A percentile compares a stretch with the other conserved stretches of the same genome.
phyloP scores from a whole-genome alignment of 2,329 filamentous ascomycete genomes.

The Aspergillus fischeri region DNA sequence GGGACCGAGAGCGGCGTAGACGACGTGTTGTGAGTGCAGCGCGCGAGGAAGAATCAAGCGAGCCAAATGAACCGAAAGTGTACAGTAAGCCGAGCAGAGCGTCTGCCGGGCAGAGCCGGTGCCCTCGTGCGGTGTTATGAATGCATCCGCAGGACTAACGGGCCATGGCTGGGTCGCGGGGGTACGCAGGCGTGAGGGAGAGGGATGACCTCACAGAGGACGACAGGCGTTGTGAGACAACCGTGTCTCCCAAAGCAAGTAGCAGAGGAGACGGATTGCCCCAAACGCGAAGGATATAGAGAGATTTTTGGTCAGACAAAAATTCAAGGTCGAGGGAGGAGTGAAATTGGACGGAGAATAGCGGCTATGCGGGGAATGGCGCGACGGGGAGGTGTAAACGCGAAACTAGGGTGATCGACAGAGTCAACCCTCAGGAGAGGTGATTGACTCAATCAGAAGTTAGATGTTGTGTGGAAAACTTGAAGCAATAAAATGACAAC shows the following conservation, averaged over 20 bases:
- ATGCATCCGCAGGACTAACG: slow-evolving; percentile 40
- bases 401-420: slow-evolving; percentile 26
- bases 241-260: not conserved
- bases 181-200: slow-evolving; percentile 6
- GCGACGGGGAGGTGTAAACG: slow-evolving; percentile 21
- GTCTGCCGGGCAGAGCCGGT: slow-evolving; percentile 44
- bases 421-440: slow-evolving; percentile 15
- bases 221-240: not conserved
- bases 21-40: not conserved
- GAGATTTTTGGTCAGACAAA: slow-evolving; percentile 11
- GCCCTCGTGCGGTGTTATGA: slow-evolving; percentile 37
- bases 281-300: not conserved
- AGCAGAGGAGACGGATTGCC: not conserved
- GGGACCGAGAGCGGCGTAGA: slow-evolving; percentile 5
- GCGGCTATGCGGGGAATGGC: slow-evolving; percentile 24
- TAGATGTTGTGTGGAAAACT: not conserved
- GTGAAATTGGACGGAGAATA: slow-evolving; percentile 6
- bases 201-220: slow-evolving; percentile 13
- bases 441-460: slow-evolving; percentile 5
- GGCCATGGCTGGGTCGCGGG: slow-evolving; percentile 32
- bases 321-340: slow-evolving; percentile 10
- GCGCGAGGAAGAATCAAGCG: slow-evolving; percentile 3
- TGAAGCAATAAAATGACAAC: slow-evolving; percentile 2
- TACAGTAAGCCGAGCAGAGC: slow-evolving; percentile 23
- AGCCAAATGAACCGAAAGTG: slow-evolving; percentile 7